Evolutionary conservation across 495 filamentous ascomycete species (phyloP), one percentile per base, ranked within the genome.

Genomic region (Xylaria longipes): DNA sequence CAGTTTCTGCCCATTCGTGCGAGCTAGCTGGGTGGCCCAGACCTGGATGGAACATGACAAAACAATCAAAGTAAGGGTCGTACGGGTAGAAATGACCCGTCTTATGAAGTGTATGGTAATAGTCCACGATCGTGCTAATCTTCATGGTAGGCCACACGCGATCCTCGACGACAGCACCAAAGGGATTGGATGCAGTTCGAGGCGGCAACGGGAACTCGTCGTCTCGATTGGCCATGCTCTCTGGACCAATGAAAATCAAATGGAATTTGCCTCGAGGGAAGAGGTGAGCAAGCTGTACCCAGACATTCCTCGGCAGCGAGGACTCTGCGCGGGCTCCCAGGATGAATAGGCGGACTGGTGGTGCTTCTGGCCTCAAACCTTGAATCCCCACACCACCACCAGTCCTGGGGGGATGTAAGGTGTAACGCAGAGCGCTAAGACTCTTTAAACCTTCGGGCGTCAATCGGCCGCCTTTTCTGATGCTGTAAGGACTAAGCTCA

Each of bases 1-100:
- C 81, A 12, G 96, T 97, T 71, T 93, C 92, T 70, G 89, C 88
- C 96, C 96, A 99, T 82, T 98, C 95, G 76, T 95, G 92, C 22
- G 91, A 92, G 80, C 90, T 94, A 25, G 94, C 93, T 7, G 97
- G 94, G 80, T 99, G 97, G 27, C 96, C 96, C 27, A 99, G 84
- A 8, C 96, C 96, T 3, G 96, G 96, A 80, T 99, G 96, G 85
- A 98, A 99, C 64, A 97, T 87, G 76, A 99, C 89, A 75, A 99
- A 94, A 78, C 91, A 93, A 83, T 99, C 96, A 74, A 99, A 95
- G 80, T 99, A 99, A 1, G 96, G 96, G 80, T 99, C 96, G 81
- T 93, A 98, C 0, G 97, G 97, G 31, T 92, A 87, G 84, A 98
- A 99, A 68, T 93, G 85, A 39, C 91, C 89, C 1, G 95, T 90